These are phyloP conservation scores for Bryoerythrophyllum caledonicum DNA, from an alignment of 225 moss, liverwort and hornwort genomes.

Conservation along the genomic window DNA sequence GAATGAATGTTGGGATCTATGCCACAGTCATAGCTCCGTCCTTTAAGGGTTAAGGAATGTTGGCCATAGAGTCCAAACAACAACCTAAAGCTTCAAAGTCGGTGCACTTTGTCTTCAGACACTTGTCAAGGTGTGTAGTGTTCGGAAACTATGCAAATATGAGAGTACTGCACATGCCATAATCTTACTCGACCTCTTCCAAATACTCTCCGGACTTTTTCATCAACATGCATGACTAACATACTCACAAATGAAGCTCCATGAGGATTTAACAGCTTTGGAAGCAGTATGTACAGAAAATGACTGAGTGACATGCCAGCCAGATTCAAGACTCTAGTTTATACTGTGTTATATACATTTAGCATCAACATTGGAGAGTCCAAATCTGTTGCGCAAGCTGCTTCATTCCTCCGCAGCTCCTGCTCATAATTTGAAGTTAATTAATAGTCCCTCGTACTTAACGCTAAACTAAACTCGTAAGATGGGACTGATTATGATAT, in stretches of 20 bases:
- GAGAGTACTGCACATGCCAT: too few species aligned
- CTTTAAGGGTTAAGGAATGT: too few species aligned
- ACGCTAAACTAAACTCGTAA: conserved; percentile 1
- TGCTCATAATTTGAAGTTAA: conserved; percentile 12
- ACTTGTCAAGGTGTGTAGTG: too few species aligned
- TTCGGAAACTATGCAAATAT: background rate
- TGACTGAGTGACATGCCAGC: background rate
- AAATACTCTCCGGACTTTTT: background rate
- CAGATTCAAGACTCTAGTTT: background rate
- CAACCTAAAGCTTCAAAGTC: too few species aligned
- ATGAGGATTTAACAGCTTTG: background rate
- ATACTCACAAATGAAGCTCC: background rate
- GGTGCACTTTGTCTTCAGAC: too few species aligned
- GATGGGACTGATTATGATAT: background rate
- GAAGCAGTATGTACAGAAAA: background rate
- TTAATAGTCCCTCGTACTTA: background rate
- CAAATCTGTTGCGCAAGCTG: too few species aligned
- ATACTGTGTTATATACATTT: background rate
- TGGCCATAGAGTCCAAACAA: too few species aligned
- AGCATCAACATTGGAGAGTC: background rate
- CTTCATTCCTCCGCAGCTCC: conserved; percentile 12
- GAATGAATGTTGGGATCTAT: too few species aligned
- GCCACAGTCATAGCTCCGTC: too few species aligned
- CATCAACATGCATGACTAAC: background rate
- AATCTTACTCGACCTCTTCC: background rate